Evolutionary conservation across 192 early-diverging fungal species (phyloP).

Genomic region (Linderina pennispora): DNA sequence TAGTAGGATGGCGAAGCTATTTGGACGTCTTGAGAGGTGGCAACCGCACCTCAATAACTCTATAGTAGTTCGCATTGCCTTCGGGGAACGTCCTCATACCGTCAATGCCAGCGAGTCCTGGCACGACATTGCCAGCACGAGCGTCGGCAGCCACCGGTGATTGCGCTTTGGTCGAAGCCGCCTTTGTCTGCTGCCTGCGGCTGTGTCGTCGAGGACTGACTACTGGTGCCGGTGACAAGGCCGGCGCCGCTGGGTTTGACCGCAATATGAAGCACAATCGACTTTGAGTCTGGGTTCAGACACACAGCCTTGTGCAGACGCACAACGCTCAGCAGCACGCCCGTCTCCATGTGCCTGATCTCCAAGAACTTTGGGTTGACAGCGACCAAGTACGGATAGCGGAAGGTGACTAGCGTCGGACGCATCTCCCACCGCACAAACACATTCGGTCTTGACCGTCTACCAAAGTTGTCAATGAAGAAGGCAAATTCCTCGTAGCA

Average conservation of each 20-base stretch:
- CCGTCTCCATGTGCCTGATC: slow-evolving; percentile 73
- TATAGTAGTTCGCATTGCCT: slow-evolving; percentile 18
- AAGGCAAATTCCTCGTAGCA: slow-evolving; percentile 94
- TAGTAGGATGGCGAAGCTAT: too few species aligned
- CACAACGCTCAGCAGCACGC: slow-evolving; percentile 48
- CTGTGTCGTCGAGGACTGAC: not conserved
- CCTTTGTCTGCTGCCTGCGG: not conserved
- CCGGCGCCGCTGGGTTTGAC: slow-evolving; percentile 5
- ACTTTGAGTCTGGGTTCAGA: slow-evolving; percentile 38
- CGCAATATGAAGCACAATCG: slow-evolving; percentile 27
- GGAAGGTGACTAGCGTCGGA: slow-evolving; percentile 69
- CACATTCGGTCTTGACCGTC: slow-evolving; percentile 61
- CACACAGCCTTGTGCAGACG: slow-evolving; percentile 24
- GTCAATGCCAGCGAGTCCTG: slow-evolving; percentile 22
- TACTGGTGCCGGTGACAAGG: not conserved
- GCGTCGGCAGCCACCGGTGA: not conserved
- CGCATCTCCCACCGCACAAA: slow-evolving; percentile 82
- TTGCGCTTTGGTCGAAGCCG: not conserved
- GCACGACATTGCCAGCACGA: slow-evolving; percentile 16
- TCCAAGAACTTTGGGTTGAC: slow-evolving; percentile 88
- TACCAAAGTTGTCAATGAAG: slow-evolving; percentile 84
- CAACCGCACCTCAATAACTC: slow-evolving; percentile 33
- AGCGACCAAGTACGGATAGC: slow-evolving; percentile 80
- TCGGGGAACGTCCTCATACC: slow-evolving; percentile 35
- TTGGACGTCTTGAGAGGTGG: slow-evolving; percentile 25